Base-by-base conservation (phyloP, 2,329 filamentous ascomycete species). In the Metarhizium guizhouense region DNA sequence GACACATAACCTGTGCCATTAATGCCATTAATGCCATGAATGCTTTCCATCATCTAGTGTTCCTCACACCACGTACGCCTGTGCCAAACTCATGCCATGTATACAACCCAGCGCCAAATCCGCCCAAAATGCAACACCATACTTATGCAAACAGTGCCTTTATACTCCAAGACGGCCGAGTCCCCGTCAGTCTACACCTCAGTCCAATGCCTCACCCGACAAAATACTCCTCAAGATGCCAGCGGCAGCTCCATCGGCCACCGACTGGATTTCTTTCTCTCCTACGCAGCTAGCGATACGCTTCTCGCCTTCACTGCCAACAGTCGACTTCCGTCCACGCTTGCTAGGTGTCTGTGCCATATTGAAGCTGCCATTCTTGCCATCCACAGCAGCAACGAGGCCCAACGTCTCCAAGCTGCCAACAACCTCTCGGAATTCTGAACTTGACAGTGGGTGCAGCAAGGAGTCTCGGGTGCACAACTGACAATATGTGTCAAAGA, bases 341-440 rank as follows among this genome's bases (percentile, higher is more conserved):
- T 86, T 87, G 61, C 86, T 88, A 1, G 89, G 88, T 8, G 88
- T 90, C 59, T 85, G 83, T 36, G 82, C 67, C 64, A 75, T 73
- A 47, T 81, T 72, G 65, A 88, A 85, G 60, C 80, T 88, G 49
- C 83, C 88, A 52, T 76, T 86, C 75, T 81, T 90, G 63, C 75
- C 88, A 74, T 80, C 90, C 67, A 74, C 88, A 65, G 72, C 86
- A 71, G 68, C 86, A 6, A 96, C 79, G 25, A 97, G 75, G 2
- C 90, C 92, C 50, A 96, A 74, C 0, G 92, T 94, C 74, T 99
- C 94, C 53, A 99, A 73, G 63, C 90, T 95, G 40, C 87, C 85
- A 20, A 96, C 79, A 5, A 99, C 92, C 70, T 99, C 94, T 56
- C 91, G 84, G 70, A 99, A 99, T 70, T 99, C 94, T 5, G 90